Evolutionary conservation across 2,329 filamentous ascomycete genomes (phyloP), one percentile per base, ranked within the genome.

Genomic region (Boeremia exigua): DNA sequence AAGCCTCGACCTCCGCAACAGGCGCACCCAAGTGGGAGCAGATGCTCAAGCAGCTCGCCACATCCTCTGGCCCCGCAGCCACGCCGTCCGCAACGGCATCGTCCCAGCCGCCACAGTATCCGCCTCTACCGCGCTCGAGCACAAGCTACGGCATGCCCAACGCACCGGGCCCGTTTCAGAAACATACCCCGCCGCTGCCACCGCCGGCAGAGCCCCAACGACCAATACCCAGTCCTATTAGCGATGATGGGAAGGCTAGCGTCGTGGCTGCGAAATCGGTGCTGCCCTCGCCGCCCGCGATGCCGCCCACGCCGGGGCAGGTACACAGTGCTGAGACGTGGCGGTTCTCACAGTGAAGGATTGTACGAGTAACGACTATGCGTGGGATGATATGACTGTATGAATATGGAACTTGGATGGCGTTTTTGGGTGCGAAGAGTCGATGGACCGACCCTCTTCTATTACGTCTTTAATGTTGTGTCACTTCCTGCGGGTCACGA

Each of bases 191-290:
- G 17, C 59, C 64, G 15, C 40, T 56, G 3, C 57, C 59, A 7
- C 58, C 54, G 14, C 55, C 64, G 6, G 57, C 15, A 12, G 67
- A 70, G 36, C 62, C 62, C 8, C 65, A 68, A 32, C 62, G 67
- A 27, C 70, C 72, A 2, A 72, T 68, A 11, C 70, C 69, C 2
- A 72, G 67, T 40, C 71, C 72, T 12, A 70, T 73, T 9, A 72
- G 69, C 17, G 72, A 74, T 49, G 64, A 72, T 47, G 72, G 65
- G 3, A 70, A 72, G 27, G 52, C 27, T 7, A 53, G 30, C 14
- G 49, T 30, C 9, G 54, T 46, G 19, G 54, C 46, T 12, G 30
- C 62, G 2, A 46, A 53, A 23, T 54, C 12, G 40, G 59, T 34
- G 17, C 46, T 55, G 10, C 46, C 33, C 4, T 34, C 46, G 25